These are phyloP conservation scores for Picea mariana DNA, from an alignment of 83 land plant genomes.

Conservation along the genomic window DNA sequence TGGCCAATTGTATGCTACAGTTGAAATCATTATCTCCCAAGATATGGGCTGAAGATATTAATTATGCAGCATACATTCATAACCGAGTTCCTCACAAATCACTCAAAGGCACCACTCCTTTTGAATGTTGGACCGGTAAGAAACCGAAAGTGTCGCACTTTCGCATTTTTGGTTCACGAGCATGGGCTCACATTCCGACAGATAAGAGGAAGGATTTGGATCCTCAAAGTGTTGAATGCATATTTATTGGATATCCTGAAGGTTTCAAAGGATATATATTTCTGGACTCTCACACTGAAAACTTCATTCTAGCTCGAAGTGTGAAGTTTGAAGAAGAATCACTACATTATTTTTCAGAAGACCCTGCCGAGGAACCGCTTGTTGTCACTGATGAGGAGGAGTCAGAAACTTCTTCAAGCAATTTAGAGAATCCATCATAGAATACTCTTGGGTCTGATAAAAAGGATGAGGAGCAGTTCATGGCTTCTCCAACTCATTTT, in stretches of 20 bases:
- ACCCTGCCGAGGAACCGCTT: neutral
- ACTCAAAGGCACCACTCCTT: neutral
- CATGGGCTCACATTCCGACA: neutral
- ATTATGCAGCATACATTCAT: neutral
- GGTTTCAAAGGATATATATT: neutral
- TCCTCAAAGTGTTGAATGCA: neutral
- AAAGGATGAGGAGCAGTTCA: too few relatives aligned
- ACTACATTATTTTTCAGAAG: neutral
- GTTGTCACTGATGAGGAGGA: too few relatives aligned
- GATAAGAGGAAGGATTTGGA: neutral
- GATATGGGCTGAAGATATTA: neutral
- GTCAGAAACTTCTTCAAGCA: too few relatives aligned
- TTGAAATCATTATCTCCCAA: neutral
- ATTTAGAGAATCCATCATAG: too few relatives aligned
- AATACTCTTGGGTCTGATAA: too few relatives aligned
- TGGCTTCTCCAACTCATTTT: too few relatives aligned
- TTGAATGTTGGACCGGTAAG: neutral
- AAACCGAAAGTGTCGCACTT: too few relatives aligned
- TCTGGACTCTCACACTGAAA: neutral
- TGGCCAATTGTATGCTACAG: neutral
- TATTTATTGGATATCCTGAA: neutral
- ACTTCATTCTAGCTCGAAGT: neutral
- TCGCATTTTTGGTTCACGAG: neutral
- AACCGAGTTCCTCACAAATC: neutral
- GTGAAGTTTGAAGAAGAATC: neutral